These are phyloP conservation scores for Coemansia sp. DNA, from an alignment of 192 early-diverging fungal species.

Conservation along the genomic window DNA sequence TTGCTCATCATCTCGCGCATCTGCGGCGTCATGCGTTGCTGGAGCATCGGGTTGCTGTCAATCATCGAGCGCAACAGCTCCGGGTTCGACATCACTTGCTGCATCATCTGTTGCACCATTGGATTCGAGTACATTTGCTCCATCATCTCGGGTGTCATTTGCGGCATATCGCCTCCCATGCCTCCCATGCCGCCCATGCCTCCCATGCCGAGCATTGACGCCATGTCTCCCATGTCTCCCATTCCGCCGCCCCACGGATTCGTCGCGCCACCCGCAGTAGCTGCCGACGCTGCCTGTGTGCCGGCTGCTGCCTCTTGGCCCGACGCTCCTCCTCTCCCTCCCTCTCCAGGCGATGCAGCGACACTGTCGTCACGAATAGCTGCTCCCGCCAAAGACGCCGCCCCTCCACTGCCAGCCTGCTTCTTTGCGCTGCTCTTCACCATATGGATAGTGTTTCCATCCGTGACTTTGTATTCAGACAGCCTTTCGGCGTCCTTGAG, in stretches of 20 bases:
- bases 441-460: conserved; percentile 91
- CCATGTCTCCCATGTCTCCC: conserved; percentile 48
- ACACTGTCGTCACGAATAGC: conserved; percentile 27
- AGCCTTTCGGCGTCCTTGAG: conserved; percentile 88
- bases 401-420: conserved; percentile 10
- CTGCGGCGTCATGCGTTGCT: conserved; percentile 76
- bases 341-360: not conserved
- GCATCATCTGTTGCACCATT: conserved; percentile 77
- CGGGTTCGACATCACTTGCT: conserved; percentile 79
- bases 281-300: not conserved
- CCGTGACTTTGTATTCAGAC: conserved; percentile 74
- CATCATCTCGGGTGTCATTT: conserved; percentile 64
- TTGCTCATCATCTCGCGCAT: conserved; percentile 81
- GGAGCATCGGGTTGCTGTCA: conserved; percentile 76
- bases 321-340: too few relatives aligned
- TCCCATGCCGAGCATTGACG: conserved; percentile 36
- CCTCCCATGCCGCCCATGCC: conserved; percentile 56
- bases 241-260: conserved; percentile 23
- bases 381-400: conserved; percentile 10
- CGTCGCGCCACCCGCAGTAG: not conserved
- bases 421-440: conserved; percentile 68
- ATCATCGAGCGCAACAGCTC: conserved; percentile 83
- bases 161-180: conserved; percentile 43
- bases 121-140: conserved; percentile 83
- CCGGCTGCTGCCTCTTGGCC: conserved; percentile 1